phyloP scores from a whole-genome alignment of 257 asterid genomes.

The Catharanthus roseus region DNA sequence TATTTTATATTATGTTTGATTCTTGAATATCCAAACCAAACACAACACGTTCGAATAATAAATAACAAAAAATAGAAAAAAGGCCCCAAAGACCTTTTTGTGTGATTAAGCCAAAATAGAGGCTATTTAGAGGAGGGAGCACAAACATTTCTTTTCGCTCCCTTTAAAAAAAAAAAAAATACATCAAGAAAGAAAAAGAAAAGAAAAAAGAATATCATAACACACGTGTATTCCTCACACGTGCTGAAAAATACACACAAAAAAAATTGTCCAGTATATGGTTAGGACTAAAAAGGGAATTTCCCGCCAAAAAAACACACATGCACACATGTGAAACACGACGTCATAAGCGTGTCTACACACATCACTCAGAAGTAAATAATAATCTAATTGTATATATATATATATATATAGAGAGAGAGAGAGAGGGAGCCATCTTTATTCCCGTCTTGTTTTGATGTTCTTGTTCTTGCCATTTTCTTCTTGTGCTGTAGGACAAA shows the following conservation, averaged over 20 bases:
- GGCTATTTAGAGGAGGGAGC: constrained; percentile 39
- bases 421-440: constrained; percentile 22
- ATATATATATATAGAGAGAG: too few relatives aligned
- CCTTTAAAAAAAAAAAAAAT: constrained; percentile 4
- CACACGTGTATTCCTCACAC: constrained; percentile 45
- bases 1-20: neutral
- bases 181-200: constrained; percentile 8
- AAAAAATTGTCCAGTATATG: constrained; percentile 38
- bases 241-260: constrained; percentile 12
- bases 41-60: constrained; percentile 40
- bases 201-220: constrained; percentile 17
- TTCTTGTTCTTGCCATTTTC: neutral
- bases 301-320: constrained; percentile 73
- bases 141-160: neutral
- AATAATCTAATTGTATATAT: neutral
- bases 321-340: constrained; percentile 47
- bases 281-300: constrained; percentile 43
- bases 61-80: too few relatives aligned
- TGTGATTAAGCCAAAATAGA: constrained; percentile 47
- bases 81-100: constrained; percentile 90
- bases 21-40: constrained; percentile 39
- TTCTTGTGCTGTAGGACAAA: neutral
- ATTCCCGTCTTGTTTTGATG: constrained; percentile 1
- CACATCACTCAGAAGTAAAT: constrained; percentile 41
- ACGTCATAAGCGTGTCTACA: constrained; percentile 35